These are phyloP conservation scores for Yamadazyma insecticola DNA, from an alignment of 805 yeast species.

Conservation along the genomic window DNA sequence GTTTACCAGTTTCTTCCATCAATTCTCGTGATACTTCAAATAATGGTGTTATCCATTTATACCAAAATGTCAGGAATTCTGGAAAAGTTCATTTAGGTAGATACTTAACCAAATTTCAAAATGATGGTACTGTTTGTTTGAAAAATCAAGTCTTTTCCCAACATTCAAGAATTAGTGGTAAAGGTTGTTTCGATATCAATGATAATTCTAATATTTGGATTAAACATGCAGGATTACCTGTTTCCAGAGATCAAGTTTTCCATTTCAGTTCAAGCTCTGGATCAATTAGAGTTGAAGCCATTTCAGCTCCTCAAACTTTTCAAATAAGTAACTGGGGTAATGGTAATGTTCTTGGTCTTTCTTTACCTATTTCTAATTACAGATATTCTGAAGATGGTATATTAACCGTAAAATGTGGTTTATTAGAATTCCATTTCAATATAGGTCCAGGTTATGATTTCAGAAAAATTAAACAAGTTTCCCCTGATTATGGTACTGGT, in stretches of 20 bases:
- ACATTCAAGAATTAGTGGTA: constrained; percentile 13
- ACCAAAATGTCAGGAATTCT: constrained; percentile 15
- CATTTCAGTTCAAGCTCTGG: constrained; percentile 12
- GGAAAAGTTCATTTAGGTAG: constrained; percentile 12
- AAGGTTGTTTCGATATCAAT: constrained; percentile 19
- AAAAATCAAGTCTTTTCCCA: constrained; percentile 15
- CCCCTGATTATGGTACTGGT: constrained; percentile 12
- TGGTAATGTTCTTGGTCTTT: constrained; percentile 11
- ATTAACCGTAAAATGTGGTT: constrained; percentile 7
- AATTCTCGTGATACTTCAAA: constrained; percentile 11
- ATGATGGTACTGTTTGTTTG: constrained; percentile 20
- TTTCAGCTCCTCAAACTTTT: constrained; percentile 14
- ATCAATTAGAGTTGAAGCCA: constrained; percentile 12
- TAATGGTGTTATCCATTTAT: constrained; percentile 17
- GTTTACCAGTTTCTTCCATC: constrained; percentile 10
- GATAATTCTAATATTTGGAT: constrained; percentile 12
- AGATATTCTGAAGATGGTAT: constrained; percentile 6
- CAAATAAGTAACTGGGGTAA: constrained; percentile 17
- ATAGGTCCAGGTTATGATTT: constrained; percentile 16
- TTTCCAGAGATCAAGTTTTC: constrained; percentile 11
- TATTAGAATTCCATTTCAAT: constrained; percentile 7
- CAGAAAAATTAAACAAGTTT: constrained; percentile 8
- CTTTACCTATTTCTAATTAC: constrained; percentile 7
- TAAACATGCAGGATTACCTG: constrained; percentile 6
- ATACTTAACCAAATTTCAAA: constrained; percentile 11